A percentile compares a stretch with the other conserved stretches of the same genome.
Conservation (phyloP, 2,329 filamentous ascomycete genomes). For the Alternaria viburni region DNA sequence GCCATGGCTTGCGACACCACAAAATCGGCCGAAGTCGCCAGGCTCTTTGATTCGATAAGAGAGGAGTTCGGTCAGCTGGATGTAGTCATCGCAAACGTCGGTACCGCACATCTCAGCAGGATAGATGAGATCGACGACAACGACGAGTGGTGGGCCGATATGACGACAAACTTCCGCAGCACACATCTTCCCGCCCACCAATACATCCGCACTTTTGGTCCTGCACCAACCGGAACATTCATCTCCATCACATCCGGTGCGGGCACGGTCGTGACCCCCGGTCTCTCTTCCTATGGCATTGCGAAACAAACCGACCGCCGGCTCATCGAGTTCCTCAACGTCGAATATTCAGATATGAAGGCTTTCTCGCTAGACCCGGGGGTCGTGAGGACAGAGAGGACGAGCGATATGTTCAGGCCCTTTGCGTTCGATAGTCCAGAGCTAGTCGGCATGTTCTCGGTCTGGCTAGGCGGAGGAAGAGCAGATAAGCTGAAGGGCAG, state of each 20-base stretch:
- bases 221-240: background rate
- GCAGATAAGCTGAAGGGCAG: background rate
- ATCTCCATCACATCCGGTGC: background rate
- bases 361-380: background rate
- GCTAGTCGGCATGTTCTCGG: background rate
- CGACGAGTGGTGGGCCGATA: constrained; percentile 8
- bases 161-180: constrained; percentile 14
- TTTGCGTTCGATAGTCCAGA: background rate
- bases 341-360: background rate
- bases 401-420: background rate
- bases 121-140: background rate
- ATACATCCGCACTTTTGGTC: constrained; percentile 12
- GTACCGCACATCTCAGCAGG: background rate
- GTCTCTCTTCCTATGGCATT: background rate
- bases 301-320: background rate
- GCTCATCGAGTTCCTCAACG: background rate
- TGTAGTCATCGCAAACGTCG: background rate
- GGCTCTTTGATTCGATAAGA: background rate
- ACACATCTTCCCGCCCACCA: constrained; percentile 18
- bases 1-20: constrained; percentile 1
- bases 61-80: background rate
- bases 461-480: background rate
- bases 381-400: background rate
- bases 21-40: background rate
- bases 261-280: background rate